Base-by-base conservation (phyloP, 2,329 filamentous ascomycete species). In the Diplodia seriata region DNA sequence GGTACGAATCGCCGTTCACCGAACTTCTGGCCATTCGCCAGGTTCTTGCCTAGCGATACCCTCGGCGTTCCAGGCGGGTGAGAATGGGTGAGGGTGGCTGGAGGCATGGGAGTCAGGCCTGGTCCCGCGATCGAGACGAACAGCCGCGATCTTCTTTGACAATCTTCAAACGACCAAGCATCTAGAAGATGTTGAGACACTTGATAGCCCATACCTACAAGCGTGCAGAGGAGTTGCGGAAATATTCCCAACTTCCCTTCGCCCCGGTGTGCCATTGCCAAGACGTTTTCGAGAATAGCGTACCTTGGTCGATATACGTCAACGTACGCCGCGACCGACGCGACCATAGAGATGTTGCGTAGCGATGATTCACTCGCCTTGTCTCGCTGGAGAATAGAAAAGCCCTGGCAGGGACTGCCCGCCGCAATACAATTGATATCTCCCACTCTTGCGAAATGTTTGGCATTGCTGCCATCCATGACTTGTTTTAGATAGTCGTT, bases 151-250 rank as follows among this genome's bases (percentile, higher is more conserved):
- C 92, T 85, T 3, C 79, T 81, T 74, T 95, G 91, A 0, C 87
- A 80, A 2, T 88, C 87, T 0, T 91, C 90, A 70, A 86, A 87
- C 0, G 85, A 86, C 83, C 90, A 92, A 0, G 91, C 86, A 70
- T 93, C 91, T 23, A 91, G 81, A 0, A 90, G 81, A 67, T 89
- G 87, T 47, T 91, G 84, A 50, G 90, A 86, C 0, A 88, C 82
- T 73, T 96, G 92, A 71, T 95, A 96, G 0, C 91, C 92, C 70
- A 95, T 82, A 0, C 89, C 90, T 0, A 94, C 89, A 0, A 95
- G 79, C 0, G 88, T 85, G 70, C 90, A 91, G 11, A 95, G 82
- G 0, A 95, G 81, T 71, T 94, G 91, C 1, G 88, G 89, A 63
- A 94, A 88, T 0, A 92, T 86, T 68, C 92, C 91, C 90, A 82